These are phyloP conservation scores for Spongospora subterranea DNA, from an alignment of 208 protist genomes.

Conservation along the genomic window DNA sequence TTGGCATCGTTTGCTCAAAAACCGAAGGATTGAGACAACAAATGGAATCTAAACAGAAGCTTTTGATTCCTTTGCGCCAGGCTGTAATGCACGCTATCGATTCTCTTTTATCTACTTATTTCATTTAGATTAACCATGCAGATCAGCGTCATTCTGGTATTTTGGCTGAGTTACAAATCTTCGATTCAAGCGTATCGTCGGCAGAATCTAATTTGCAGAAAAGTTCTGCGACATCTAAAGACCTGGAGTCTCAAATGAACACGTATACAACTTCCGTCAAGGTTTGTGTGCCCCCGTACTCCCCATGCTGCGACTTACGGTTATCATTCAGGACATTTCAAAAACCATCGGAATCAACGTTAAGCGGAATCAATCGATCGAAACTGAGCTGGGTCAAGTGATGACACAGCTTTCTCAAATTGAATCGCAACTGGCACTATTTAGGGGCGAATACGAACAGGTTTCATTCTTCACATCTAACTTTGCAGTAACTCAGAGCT, in stretches of 20 bases:
- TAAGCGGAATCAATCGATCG: background rate
- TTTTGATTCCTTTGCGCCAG: conserved; percentile 56
- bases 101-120: background rate
- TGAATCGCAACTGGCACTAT: conserved; percentile 82
- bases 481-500: background rate
- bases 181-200: too few species aligned
- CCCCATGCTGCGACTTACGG: too few species aligned
- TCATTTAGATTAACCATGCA: conserved; percentile 58
- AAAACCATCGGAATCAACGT: background rate
- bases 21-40: conserved; percentile 82
- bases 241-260: too few species aligned
- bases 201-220: too few species aligned
- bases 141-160: background rate
- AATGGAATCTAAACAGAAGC: conserved; percentile 79
- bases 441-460: conserved; percentile 76
- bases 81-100: conserved; percentile 6
- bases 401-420: background rate
- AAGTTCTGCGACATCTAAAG: too few species aligned
- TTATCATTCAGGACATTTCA: background rate
- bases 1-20: conserved; percentile 73
- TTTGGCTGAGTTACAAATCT: conserved; percentile 21
- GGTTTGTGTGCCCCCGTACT: too few species aligned
- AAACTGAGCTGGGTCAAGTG: background rate
- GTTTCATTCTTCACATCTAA: background rate
- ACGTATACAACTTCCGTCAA: too few species aligned